phyloP scores from a whole-genome alignment of 768 basidiomycete species.

The Mycena vitilis region DNA sequence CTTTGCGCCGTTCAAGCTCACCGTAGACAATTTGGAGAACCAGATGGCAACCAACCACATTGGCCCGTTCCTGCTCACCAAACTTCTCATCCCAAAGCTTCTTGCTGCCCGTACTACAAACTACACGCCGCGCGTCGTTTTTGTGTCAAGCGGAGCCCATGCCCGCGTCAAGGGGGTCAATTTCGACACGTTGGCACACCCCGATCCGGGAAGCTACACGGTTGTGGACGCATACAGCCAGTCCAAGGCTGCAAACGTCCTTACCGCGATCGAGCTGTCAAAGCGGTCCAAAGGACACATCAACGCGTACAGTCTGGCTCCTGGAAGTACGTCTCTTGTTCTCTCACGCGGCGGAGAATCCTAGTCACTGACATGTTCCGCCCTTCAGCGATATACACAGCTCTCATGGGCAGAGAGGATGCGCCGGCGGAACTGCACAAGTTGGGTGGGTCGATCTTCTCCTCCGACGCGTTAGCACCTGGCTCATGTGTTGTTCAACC shows the following conservation, averaged over 20 bases:
- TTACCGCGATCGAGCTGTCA: background rate
- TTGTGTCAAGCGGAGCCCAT: background rate
- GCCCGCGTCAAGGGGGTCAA: background rate
- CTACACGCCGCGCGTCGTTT: slow-evolving; percentile 1
- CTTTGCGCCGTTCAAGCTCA: background rate
- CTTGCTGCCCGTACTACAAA: background rate
- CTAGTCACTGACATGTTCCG: too few species aligned
- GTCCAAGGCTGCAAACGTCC: background rate
- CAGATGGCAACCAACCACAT: background rate
- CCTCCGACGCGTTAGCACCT: too few species aligned
- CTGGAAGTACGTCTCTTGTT: background rate
- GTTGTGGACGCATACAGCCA: background rate
- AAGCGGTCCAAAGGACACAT: background rate
- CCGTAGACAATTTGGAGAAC: background rate
- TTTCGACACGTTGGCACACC: background rate
- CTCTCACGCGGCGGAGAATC: too few species aligned
- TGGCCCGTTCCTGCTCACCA: too few species aligned
- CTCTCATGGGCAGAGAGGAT: too few species aligned
- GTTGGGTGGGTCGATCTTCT: too few species aligned
- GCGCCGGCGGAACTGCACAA: too few species aligned
- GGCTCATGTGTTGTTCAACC: too few species aligned
- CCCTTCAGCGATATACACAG: too few species aligned
- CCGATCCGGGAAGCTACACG: background rate
- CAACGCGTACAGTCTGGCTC: slow-evolving; percentile 1
- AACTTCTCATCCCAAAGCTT: background rate